Percentiles rank a stretch among this genome's conserved stretches.
These are phyloP conservation scores for Isatis tinctoria DNA, from an alignment of 345 rosid species.

Conservation along the genomic window DNA sequence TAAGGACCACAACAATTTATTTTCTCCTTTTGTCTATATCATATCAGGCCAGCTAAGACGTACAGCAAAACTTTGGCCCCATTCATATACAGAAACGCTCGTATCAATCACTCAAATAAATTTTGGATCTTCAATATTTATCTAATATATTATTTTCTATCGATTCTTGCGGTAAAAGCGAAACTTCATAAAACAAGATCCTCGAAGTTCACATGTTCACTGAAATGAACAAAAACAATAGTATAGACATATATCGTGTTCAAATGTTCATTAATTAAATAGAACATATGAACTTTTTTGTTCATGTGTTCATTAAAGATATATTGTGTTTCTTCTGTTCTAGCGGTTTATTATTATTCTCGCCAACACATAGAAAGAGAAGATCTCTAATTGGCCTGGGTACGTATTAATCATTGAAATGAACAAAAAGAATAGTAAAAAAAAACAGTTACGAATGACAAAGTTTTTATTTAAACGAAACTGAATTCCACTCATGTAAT, in stretches of 20 bases:
- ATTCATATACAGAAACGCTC: constrained; percentile 14
- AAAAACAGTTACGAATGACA: not conserved
- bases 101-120: constrained; percentile 17
- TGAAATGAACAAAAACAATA: too few relatives aligned
- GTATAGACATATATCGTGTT: too few relatives aligned
- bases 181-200: not conserved
- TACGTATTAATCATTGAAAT: not conserved
- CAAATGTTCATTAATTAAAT: too few relatives aligned
- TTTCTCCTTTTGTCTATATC: not conserved
- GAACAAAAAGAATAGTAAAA: not conserved
- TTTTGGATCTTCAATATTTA: not conserved
- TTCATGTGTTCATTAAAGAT: too few relatives aligned
- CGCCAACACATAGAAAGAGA: not conserved
- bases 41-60: constrained; percentile 32
- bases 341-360: not conserved
- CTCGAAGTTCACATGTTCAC: not conserved
- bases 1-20: constrained; percentile 20
- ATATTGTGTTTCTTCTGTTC: too few relatives aligned
- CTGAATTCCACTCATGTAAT: not conserved
- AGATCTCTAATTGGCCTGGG: not conserved
- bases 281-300: too few relatives aligned
- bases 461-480: not conserved
- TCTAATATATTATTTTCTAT: not conserved
- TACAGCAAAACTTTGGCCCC: constrained; percentile 24
- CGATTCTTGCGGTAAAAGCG: not conserved